Conservation (phyloP, 2,329 filamentous ascomycete genomes). For the Fusarium sp. region DNA sequence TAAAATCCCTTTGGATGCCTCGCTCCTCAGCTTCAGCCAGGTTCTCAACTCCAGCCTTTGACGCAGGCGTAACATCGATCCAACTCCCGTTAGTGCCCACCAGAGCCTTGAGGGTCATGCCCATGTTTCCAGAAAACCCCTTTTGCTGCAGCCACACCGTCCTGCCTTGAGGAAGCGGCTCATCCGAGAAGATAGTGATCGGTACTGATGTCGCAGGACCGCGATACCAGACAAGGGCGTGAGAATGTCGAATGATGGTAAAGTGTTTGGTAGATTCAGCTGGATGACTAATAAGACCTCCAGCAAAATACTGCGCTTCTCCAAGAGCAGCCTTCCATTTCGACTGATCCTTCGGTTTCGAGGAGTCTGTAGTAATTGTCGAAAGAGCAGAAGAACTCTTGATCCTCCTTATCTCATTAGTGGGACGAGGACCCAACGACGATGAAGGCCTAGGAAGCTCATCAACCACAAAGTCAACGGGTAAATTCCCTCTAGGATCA, state of each 20-base stretch:
- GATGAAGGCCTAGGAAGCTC: constrained; percentile 26
- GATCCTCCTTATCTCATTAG: constrained; percentile 44
- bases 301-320: constrained; percentile 74
- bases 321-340: constrained; percentile 62
- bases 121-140: constrained; percentile 75
- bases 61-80: constrained; percentile 75
- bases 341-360: constrained; percentile 38
- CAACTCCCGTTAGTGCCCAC: constrained; percentile 69
- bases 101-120: constrained; percentile 74
- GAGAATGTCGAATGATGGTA: constrained; percentile 74
- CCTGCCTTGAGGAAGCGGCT: constrained; percentile 65
- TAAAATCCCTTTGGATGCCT: constrained; percentile 75
- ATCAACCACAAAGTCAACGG: constrained; percentile 43
- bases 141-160: constrained; percentile 76
- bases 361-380: constrained; percentile 7
- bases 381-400: constrained; percentile 50
- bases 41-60: constrained; percentile 59
- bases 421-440: constrained; percentile 21
- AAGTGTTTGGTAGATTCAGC: constrained; percentile 74
- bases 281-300: constrained; percentile 72
- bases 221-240: constrained; percentile 73
- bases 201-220: constrained; percentile 73
- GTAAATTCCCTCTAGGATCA: constrained; percentile 29
- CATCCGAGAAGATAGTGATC: constrained; percentile 72
- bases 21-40: constrained; percentile 70